Base-by-base conservation (phyloP, 2,329 filamentous ascomycete genomes). In the Talaromyces sp. region DNA sequence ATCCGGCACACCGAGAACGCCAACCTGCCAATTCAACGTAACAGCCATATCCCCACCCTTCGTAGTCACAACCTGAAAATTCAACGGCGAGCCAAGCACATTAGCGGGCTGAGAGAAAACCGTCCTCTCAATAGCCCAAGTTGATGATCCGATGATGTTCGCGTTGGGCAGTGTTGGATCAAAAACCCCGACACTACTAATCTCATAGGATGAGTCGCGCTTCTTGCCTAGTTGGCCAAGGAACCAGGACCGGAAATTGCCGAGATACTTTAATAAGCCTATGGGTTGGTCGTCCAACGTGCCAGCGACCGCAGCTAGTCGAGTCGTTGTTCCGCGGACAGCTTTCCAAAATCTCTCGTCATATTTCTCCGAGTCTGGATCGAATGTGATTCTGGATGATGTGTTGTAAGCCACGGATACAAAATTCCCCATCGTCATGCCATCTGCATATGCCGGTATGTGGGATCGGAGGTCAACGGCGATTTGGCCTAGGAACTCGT, bases 181-280 rank as follows among this genome's bases (percentile, higher is more conserved):
- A 67, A 83, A 80, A 2, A 70, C 73, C 35, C 77, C 75, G 2
- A 83, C 59, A 66, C 84, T 84, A 70, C 81, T 83, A 9, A 84
- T 63, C 69, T 82, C 80, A 62, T 79, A 83, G 5, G 79, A 80
- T 16, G 67, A 72, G 47, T 80, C 79, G 31, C 81, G 73, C 33
- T 66, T 65, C 61, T 76, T 68, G 4, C 77, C 77, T 9, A 82
- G 59, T 52, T 82, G 79, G 2, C 72, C 73, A 9, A 69, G 52
- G 3, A 74, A 73, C 81, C 81, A 84, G 9, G 70, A 69, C 4
- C 77, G 69, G 31, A 82, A 75, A 62, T 77, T 75, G 5, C 72
- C 72, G 1, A 77, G 67, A 56, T 83, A 84, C 62, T 74, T 69
- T 41, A 84, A 70, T 10, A 84, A 68, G 0, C 79, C 81, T 10